A percentile compares a stretch with the other conserved stretches of the same genome.
These are phyloP conservation scores for Pugionium dolabratum DNA, from an alignment of 345 rosid species.

Conservation along the genomic window DNA sequence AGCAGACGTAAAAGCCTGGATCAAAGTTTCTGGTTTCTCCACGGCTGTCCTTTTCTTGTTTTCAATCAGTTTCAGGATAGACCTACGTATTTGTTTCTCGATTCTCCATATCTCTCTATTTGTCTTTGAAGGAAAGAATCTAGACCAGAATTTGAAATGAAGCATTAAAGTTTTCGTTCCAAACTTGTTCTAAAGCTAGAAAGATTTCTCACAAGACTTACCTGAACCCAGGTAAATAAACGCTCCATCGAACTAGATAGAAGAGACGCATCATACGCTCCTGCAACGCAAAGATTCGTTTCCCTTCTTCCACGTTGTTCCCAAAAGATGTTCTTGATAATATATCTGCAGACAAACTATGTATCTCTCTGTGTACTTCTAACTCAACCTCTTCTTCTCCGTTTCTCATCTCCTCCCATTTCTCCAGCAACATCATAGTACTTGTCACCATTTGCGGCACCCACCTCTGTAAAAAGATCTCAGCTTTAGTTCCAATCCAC, in stretches of 20 bases:
- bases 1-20: conserved; percentile 56
- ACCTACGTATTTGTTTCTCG: conserved; percentile 67
- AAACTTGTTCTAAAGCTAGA: neutral
- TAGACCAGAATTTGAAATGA: conserved; percentile 27
- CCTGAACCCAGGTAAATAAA: conserved; percentile 89
- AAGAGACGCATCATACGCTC: conserved; percentile 66
- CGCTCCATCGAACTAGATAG: conserved; percentile 52
- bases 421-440: conserved; percentile 51
- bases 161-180: neutral
- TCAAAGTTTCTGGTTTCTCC: conserved; percentile 54
- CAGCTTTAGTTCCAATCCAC: conserved; percentile 13
- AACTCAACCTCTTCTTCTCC: conserved; percentile 66
- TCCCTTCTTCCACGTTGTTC: conserved; percentile 80
- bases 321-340: conserved; percentile 89
- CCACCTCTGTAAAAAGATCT: conserved; percentile 37
- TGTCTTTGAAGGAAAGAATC: conserved; percentile 77
- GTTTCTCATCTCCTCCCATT: conserved; percentile 64
- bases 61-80: conserved; percentile 53
- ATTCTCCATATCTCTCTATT: conserved; percentile 72
- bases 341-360: conserved; percentile 63
- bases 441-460: conserved; percentile 65
- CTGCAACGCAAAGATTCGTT: conserved; percentile 61
- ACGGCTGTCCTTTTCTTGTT: conserved; percentile 32
- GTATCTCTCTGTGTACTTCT: conserved; percentile 61
- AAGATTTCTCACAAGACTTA: conserved; percentile 16